Evolutionary conservation across 257 asterid genomes (phyloP), one percentile per base, ranked within the genome.

Genomic region (Scutellaria barbata): DNA sequence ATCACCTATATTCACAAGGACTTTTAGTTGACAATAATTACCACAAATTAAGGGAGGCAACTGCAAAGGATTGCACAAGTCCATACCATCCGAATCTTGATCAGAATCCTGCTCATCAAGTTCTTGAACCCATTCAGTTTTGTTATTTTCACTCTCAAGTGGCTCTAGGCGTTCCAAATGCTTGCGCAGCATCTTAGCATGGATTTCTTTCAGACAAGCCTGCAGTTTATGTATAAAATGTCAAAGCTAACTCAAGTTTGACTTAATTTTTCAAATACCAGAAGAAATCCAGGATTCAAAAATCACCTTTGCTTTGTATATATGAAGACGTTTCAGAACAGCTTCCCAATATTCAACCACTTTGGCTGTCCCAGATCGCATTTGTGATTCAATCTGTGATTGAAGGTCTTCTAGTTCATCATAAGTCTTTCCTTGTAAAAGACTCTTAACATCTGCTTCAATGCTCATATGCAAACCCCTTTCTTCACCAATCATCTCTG

Each of bases 271-370:
- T 47, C 68, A 73, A 48, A 60, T 60, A 52, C 64, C 69, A 73
- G 66, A 71, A 73, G 66, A 71, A 56, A 65, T 12, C 14, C 45
- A 73, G 46, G 55, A 55, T 61, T 55, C n/a, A 25, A 75, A 12
- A 17, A 69, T 33, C 77, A 90, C 95, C 96, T 90, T 90, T 40
- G 98, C 98, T 85, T 92, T 92, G 83, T 80, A 92, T 52, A 92
- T 92, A 35, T 87, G 98, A 58, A 92, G 93, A 67, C 92, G 88
- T 74, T 90, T 90, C 30, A 92, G 88, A 64, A 92, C 84, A 50
- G 95, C 97, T 77, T 92, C 98, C 98, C 98, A 92, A 74, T 87
- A 92, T 59, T 90, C 97, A 40, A 90, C 99, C 53, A 88, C 92
- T 83, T 91, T 91, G 40, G 99, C 99, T 30, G 89, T 84, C 77